Evolutionary conservation across 257 asterid species (phyloP), one percentile per base, ranked within the genome.

Genomic region (Penstemon eatonii): DNA sequence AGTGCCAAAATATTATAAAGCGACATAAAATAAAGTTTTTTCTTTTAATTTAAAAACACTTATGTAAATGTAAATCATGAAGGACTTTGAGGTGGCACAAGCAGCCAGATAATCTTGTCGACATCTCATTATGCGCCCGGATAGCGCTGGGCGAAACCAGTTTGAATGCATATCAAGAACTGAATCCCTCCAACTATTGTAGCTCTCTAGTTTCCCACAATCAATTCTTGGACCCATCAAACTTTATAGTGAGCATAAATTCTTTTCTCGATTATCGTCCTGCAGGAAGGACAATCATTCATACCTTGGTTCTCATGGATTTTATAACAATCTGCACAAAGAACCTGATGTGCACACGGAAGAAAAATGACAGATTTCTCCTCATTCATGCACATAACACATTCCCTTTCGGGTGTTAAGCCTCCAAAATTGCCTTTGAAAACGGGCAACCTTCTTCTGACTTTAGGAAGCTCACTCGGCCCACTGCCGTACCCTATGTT

Each of bases 301-400:
- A 84, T 81, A 38, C 83, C 83, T 69, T 71, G 73, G 71, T 81
- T 79, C 55, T 79, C 78, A 65, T 79, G 85, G 55, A 60, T 5
- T 7, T 6, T 19, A 52, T 45, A 25, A 25, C 33, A 25, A 15
- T 15, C 18, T 15, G 18, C 18, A 39, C 97, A 91, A 13, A 91
- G 87, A 66, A 88, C 87, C 79, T 86, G 95, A 73, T 91, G 97
- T 1, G 89, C 81, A 65, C 97, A 91, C 0, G 96, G 97, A 55
- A 85, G 51, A 78, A 91, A 91, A 40, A 89, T 86, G 71, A 91
- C 91, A 0, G 87, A 73, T 33, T 76, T 83, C 66, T 83, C 96
- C 3, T 82, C 91, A 0, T 79, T 65, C 95, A 91, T 73, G 51
- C 97, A 91, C 95, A 91, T 82, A 12, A 89, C 85, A 5, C 97